A percentile compares a stretch with the other conserved stretches of the same genome.
Evolutionary conservation across 176 grass and related monocot genomes (phyloP).

Genomic region (Carex myosuroides): DNA sequence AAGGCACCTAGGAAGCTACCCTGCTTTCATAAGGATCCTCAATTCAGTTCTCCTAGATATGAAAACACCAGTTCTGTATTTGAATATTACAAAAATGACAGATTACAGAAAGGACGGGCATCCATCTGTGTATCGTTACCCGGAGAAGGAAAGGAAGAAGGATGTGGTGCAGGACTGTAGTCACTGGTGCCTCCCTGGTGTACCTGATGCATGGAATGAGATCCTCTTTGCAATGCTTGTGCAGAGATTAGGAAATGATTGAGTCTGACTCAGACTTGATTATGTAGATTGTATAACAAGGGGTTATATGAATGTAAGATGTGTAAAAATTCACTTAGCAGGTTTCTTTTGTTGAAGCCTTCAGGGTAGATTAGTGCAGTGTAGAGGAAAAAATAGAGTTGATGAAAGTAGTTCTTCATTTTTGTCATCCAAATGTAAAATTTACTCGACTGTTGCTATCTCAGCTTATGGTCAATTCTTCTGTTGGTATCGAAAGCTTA

Average conservation of each 20-base stretch:
- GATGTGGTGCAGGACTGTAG: conserved; percentile 16
- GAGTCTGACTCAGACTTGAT: neutral
- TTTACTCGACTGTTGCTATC: neutral
- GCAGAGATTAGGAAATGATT: conserved; percentile 4
- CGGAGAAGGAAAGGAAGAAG: neutral
- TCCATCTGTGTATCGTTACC: conserved; percentile 51
- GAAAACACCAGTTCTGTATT: conserved; percentile 67
- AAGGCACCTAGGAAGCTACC: conserved; percentile 63
- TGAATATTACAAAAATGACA: conserved; percentile 86
- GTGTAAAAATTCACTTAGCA: neutral
- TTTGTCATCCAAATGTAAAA: neutral
- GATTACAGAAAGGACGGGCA: conserved; percentile 97
- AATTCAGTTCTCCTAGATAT: conserved; percentile 70
- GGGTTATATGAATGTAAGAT: neutral
- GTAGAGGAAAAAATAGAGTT: neutral
- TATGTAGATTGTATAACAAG: neutral
- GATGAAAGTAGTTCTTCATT: neutral
- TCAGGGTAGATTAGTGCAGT: neutral
- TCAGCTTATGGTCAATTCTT: neutral
- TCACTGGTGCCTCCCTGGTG: conserved; percentile 25
- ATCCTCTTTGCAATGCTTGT: conserved; percentile 17
- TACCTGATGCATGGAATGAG: conserved; percentile 27
- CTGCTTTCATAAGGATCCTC: conserved; percentile 49
- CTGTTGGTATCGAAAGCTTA: neutral
- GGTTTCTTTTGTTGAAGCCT: conserved; percentile 15